Conservation (phyloP, 192 early-diverging fungal genomes). For the Linderina pennispora region DNA sequence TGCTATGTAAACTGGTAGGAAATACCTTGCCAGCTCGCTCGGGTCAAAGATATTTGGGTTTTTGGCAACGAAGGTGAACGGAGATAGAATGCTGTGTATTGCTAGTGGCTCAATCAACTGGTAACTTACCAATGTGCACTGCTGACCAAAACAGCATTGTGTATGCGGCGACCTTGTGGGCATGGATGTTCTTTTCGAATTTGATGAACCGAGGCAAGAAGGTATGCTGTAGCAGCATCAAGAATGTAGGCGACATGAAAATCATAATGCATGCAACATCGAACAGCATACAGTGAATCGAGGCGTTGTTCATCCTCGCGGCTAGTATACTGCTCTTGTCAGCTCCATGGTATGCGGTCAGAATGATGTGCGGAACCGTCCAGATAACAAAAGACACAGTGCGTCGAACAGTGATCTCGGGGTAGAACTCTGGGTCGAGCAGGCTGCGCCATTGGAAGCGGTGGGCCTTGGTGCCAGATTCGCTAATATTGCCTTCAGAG, state of each 20-base stretch:
- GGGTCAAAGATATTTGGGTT: not conserved
- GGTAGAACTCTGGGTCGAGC: conserved; percentile 18
- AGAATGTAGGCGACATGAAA: conserved; percentile 74
- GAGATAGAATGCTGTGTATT: not conserved
- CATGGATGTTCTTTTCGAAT: conserved; percentile 67
- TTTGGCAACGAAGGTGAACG: not conserved
- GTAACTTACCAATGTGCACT: conserved; percentile 50
- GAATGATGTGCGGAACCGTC: conserved; percentile 27
- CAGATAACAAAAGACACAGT: conserved; percentile 27
- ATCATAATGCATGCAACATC: conserved; percentile 68
- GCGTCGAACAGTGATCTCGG: conserved; percentile 35
- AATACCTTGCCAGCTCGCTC: not conserved
- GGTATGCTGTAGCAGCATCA: conserved; percentile 49
- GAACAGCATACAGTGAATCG: conserved; percentile 32
- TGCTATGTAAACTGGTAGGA: not conserved
- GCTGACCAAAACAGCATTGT: conserved; percentile 58
- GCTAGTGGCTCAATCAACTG: not conserved
- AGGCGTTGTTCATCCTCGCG: conserved; percentile 15
- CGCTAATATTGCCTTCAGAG: no score
- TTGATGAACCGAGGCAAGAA: conserved; percentile 57
- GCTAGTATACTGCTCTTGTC: not conserved
- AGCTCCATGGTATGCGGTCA: conserved; percentile 10
- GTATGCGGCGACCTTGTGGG: conserved; percentile 68
- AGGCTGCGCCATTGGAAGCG: conserved; percentile 2
- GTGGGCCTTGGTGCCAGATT: not conserved